Percentiles rank a stretch among this genome's conserved stretches.
phyloP scores from a whole-genome alignment of 768 basidiomycete species.

The Suillus paluster region DNA sequence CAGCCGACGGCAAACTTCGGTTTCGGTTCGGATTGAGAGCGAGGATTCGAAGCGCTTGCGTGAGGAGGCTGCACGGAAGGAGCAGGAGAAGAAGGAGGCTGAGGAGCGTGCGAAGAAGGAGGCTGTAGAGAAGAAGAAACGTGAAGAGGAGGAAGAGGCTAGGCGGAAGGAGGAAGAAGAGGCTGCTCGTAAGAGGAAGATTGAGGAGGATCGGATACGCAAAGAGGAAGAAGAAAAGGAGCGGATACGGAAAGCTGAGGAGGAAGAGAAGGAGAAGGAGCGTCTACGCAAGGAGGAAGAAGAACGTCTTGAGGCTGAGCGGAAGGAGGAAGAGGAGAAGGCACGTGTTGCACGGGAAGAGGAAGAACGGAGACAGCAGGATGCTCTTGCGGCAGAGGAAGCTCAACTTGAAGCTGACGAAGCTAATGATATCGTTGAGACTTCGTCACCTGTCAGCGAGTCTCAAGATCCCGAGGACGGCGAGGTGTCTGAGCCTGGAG shows the following conservation, averaged over 20 bases:
- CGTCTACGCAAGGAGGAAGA: slow-evolving; percentile 26
- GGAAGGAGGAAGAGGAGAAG: slow-evolving; percentile 42
- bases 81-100: slow-evolving; percentile 43
- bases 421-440: slow-evolving; percentile 29
- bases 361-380: slow-evolving; percentile 34
- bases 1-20: slow-evolving; percentile 34
- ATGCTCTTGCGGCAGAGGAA: slow-evolving; percentile 39
- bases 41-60: slow-evolving; percentile 57
- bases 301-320: slow-evolving; percentile 35
- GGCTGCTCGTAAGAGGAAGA: slow-evolving; percentile 45
- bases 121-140: slow-evolving; percentile 40
- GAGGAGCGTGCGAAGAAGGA: slow-evolving; percentile 42
- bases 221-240: slow-evolving; percentile 47
- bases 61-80: slow-evolving; percentile 47
- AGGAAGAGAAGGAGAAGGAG: slow-evolving; percentile 39
- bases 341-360: slow-evolving; percentile 43
- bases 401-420: slow-evolving; percentile 37
- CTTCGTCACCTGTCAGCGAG: slow-evolving; percentile 45
- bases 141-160: slow-evolving; percentile 40
- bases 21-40: slow-evolving; percentile 69
- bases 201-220: slow-evolving; percentile 42
- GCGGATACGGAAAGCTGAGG: slow-evolving; percentile 34
- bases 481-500: slow-evolving; percentile 38
- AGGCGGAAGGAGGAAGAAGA: slow-evolving; percentile 51
- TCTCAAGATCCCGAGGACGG: slow-evolving; percentile 49